Percentiles rank a stretch among this genome's conserved stretches.
phyloP scores from a whole-genome alignment of 208 protist species.

The Trypanosoma platydactyli region DNA sequence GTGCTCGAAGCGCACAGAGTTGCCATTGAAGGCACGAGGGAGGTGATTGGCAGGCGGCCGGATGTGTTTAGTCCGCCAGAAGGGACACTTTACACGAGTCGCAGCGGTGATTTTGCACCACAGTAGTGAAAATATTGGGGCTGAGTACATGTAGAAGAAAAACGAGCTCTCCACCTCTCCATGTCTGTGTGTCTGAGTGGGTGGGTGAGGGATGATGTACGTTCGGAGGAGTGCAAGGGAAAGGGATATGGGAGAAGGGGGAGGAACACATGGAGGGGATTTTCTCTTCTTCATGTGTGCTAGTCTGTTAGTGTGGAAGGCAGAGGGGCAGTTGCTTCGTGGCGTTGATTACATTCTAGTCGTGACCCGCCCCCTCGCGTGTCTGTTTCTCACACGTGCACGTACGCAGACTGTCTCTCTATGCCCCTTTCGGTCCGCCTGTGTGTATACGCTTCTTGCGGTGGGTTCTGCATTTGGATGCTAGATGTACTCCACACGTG shows the following conservation, averaged over 20 bases:
- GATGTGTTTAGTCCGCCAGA: constrained; percentile 54
- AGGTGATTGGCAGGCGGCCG: constrained; percentile 40
- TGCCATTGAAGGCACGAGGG: constrained; percentile 61
- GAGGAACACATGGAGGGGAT: too few relatives aligned
- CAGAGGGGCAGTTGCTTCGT: neutral
- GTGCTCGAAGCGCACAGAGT: constrained; percentile 74
- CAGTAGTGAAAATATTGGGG: neutral
- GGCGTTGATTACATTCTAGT: neutral
- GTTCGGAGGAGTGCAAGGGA: neutral
- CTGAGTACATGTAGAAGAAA: neutral
- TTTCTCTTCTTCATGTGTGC: too few relatives aligned
- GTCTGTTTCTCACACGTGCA: too few relatives aligned
- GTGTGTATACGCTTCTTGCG: too few relatives aligned
- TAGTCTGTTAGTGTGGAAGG: neutral
- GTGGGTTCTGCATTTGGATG: neutral
- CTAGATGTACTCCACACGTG: neutral
- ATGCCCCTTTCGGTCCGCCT: too few relatives aligned
- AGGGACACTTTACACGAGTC: constrained; percentile 50
- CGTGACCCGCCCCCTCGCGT: too few relatives aligned
- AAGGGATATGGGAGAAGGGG: too few relatives aligned
- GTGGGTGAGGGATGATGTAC: neutral
- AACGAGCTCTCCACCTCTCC: neutral
- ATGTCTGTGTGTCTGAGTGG: neutral
- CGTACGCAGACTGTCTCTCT: too few relatives aligned
- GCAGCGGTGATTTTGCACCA: constrained; percentile 43